Evolutionary conservation across 768 basidiomycete genomes (phyloP).

Genomic region (Boletus rubescentipes): DNA sequence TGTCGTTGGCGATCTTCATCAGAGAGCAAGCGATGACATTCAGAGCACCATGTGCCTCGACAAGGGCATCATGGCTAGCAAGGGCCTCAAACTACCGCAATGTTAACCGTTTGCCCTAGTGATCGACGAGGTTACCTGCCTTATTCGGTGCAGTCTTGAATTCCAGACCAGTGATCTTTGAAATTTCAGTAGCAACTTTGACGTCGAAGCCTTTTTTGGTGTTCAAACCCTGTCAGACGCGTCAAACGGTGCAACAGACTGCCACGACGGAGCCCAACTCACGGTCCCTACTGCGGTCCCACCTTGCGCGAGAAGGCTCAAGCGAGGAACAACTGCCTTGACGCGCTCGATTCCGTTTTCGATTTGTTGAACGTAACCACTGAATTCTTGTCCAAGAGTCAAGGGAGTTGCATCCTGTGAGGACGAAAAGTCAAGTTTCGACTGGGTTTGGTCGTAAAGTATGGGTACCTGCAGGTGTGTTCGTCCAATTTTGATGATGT

Average conservation of each 20-base stretch:
- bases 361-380: constrained; percentile 95
- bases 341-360: constrained; percentile 87
- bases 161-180: constrained; percentile 83
- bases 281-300: constrained; percentile 99
- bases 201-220: constrained; percentile 96
- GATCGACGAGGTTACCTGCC: constrained; percentile 40
- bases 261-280: constrained; percentile 26
- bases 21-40: constrained; percentile 95
- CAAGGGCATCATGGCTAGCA: constrained; percentile 96
- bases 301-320: constrained; percentile 92
- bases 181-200: constrained; percentile 88
- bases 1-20: constrained; percentile 99
- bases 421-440: background rate
- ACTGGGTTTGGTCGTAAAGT: background rate
- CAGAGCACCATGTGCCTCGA: constrained; percentile 95
- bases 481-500: constrained; percentile 98
- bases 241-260: constrained; percentile 4
- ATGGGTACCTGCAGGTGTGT: constrained; percentile 81
- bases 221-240: constrained; percentile 76
- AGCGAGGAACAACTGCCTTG: constrained; percentile 75
- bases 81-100: constrained; percentile 86
- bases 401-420: constrained; percentile 92
- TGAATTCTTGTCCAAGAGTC: constrained; percentile 98
- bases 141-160: constrained; percentile 99
- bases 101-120: constrained; percentile 3